Evolutionary conservation across 768 basidiomycete genomes (phyloP), one percentile per base, ranked within the genome.

Genomic region (Cubamyces lactineus): DNA sequence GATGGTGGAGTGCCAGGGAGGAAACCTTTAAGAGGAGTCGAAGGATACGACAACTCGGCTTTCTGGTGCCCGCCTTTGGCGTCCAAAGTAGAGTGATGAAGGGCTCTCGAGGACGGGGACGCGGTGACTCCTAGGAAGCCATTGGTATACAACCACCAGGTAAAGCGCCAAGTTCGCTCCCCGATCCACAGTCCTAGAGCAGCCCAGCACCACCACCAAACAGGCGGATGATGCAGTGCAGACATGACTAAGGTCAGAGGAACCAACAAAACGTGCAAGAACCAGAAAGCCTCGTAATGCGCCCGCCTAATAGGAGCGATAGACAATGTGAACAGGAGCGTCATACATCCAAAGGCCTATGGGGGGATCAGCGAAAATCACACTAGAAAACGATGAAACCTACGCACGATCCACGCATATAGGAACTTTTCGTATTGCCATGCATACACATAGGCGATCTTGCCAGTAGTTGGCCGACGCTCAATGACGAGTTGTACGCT

Each of bases 121-220:
- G 52, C 17, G 3, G 21, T 30, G 4, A 70, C 52, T 17, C 79
- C 77, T 34, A 84, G 69, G 65, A 81, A 77, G 15, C 84, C 84
- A 66, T 92, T 92, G 56, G 82, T 75, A 64, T 82, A 82, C 23
- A 87, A 67, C 76, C 85, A 86, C 71, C 84, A 79, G 1, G 77
- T 71, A 43, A 75, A 75, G 3, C 91, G 81, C 76, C 80, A 85
- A 8, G 78, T 49, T 12, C 91, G 80, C 70, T 92, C 90, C 12
- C 78, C 80, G 1, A 73, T 70, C 91, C 91, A 92, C 21, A 90
- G 66, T 1, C 70, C 76, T 15, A 87, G 78, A 0, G 90, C 83
- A 15, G 75, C 76, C 76, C 84, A 86, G 63, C 88, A 87, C 88
- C 88, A 92, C 77, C 80, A 84, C 74, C 80, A 80, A 23, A 89